Evolutionary conservation across 2,329 filamentous ascomycete genomes (phyloP).

Genomic region (Penicillium verrucosum): DNA sequence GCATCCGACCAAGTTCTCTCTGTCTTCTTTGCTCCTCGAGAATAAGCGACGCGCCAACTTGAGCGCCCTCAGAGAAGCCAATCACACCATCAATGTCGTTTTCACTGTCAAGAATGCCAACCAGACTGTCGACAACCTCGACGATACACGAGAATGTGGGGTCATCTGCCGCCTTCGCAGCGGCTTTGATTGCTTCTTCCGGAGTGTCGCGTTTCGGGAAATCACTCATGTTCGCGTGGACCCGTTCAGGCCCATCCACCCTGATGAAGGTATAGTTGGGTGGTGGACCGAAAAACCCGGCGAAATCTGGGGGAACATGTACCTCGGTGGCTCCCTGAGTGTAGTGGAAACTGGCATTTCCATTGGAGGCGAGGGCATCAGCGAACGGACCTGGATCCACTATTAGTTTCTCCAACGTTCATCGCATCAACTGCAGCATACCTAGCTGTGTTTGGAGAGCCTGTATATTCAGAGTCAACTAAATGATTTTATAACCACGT

Average conservation of each 20-base stretch:
- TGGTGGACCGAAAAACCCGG: constrained; percentile 22
- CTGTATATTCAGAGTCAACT: constrained; percentile 4
- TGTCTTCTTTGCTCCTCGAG: constrained; percentile 20
- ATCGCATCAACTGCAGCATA: constrained; percentile 3
- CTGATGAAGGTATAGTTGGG: constrained; percentile 19
- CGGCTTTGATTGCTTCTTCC: constrained; percentile 17
- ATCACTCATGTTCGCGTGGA: constrained; percentile 15
- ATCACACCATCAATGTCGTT: constrained; percentile 25
- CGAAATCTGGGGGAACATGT: constrained; percentile 9
- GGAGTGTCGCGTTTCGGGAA: constrained; percentile 20
- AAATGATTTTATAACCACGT: background rate
- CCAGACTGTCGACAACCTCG: constrained; percentile 14
- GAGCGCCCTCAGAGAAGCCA: constrained; percentile 27
- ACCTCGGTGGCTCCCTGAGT: constrained; percentile 18
- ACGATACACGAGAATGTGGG: constrained; percentile 14
- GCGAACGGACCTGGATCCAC: constrained; percentile 16
- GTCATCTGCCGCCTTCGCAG: constrained; percentile 11
- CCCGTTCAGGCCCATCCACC: constrained; percentile 5
- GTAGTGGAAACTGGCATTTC: constrained; percentile 16
- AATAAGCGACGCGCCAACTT: constrained; percentile 23
- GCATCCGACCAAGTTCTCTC: constrained; percentile 13
- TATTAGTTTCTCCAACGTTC: background rate
- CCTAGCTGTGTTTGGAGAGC: constrained; percentile 18
- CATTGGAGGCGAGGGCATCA: constrained; percentile 14
- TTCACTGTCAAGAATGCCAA: constrained; percentile 19